phyloP scores from a whole-genome alignment of 495 filamentous ascomycete genomes.

The Echria macrotheca region DNA sequence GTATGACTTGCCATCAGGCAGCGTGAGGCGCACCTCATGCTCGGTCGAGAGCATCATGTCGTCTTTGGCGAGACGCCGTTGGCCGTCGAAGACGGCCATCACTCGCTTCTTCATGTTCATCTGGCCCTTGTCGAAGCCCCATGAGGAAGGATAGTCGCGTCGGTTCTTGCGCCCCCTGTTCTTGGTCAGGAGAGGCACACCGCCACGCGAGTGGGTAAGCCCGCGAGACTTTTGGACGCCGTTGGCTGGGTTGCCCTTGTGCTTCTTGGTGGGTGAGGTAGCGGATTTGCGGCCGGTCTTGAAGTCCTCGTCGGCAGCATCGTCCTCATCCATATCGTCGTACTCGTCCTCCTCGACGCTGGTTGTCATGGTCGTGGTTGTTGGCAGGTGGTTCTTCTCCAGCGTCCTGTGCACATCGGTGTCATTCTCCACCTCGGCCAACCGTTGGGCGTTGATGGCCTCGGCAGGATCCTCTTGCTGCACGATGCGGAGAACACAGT shows the following conservation, averaged over 20 bases:
- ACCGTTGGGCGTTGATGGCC: slow-evolving; percentile 83
- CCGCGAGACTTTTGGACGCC: slow-evolving; percentile 52
- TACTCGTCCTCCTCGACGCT: slow-evolving; percentile 65
- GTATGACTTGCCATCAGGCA: slow-evolving; percentile 66
- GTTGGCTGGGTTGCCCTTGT: slow-evolving; percentile 42
- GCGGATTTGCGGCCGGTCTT: slow-evolving; percentile 25
- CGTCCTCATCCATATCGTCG: slow-evolving; percentile 50
- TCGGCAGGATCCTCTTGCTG: slow-evolving; percentile 96
- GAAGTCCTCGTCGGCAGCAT: slow-evolving; percentile 32
- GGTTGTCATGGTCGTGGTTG: slow-evolving; percentile 48
- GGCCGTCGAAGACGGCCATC: slow-evolving; percentile 86
- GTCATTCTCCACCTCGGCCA: slow-evolving; percentile 79
- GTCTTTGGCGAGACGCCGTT: slow-evolving; percentile 86
- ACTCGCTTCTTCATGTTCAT: slow-evolving; percentile 99
- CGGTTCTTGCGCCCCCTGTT: slow-evolving; percentile 69
- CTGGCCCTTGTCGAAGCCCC: slow-evolving; percentile 83
- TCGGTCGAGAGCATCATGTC: slow-evolving; percentile 98
- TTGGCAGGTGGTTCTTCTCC: slow-evolving; percentile 68
- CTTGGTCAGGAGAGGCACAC: slow-evolving; percentile 55
- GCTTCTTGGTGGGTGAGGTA: slow-evolving; percentile 26
- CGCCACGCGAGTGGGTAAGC: slow-evolving; percentile 57
- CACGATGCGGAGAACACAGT: slow-evolving; percentile 95
- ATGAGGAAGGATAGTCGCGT: slow-evolving; percentile 84
- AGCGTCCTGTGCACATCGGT: slow-evolving; percentile 77
- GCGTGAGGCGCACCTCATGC: slow-evolving; percentile 83